A percentile compares a stretch with the other conserved stretches of the same genome.
Conservation (phyloP, 148 eudicot genomes). For the Vaccinium corymbosum region DNA sequence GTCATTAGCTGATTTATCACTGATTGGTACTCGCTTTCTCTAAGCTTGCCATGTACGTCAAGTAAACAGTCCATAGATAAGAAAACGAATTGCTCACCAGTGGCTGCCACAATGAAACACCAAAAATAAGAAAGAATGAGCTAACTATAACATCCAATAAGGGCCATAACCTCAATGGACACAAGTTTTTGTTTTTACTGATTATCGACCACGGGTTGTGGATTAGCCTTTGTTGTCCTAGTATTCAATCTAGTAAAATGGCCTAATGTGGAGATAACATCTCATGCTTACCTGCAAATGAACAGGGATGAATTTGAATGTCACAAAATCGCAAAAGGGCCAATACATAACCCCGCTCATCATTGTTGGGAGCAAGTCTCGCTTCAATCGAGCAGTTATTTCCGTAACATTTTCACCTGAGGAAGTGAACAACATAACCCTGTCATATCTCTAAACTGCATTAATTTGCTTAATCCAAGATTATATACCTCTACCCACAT, state of each 20-base stretch:
- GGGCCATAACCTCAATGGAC: background rate
- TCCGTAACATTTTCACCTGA: constrained; percentile 71
- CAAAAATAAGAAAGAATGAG: background rate
- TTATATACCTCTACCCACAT: background rate
- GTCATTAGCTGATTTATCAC: constrained; percentile 4
- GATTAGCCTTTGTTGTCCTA: background rate
- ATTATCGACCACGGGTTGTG: background rate
- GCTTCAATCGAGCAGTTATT: constrained; percentile 68
- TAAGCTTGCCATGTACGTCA: constrained; percentile 90
- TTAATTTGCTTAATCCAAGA: background rate
- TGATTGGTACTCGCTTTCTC: constrained; percentile 42
- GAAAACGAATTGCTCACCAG: constrained; percentile 79
- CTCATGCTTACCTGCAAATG: constrained; percentile 65
- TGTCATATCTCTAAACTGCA: background rate
- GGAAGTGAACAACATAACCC: background rate
- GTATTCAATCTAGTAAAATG: background rate
- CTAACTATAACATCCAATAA: background rate
- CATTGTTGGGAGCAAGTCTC: constrained; percentile 77
- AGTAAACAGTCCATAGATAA: constrained; percentile 80
- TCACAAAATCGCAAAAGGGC: constrained; percentile 88
- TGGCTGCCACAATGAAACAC: constrained; percentile 48
- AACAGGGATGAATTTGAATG: constrained; percentile 85
- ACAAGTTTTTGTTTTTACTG: background rate
- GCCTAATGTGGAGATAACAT: background rate
- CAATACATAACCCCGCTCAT: constrained; percentile 80